A percentile compares a stretch with the other conserved stretches of the same genome.
phyloP scores from a whole-genome alignment of 768 basidiomycete genomes.

The Naganishia vishniacii region DNA sequence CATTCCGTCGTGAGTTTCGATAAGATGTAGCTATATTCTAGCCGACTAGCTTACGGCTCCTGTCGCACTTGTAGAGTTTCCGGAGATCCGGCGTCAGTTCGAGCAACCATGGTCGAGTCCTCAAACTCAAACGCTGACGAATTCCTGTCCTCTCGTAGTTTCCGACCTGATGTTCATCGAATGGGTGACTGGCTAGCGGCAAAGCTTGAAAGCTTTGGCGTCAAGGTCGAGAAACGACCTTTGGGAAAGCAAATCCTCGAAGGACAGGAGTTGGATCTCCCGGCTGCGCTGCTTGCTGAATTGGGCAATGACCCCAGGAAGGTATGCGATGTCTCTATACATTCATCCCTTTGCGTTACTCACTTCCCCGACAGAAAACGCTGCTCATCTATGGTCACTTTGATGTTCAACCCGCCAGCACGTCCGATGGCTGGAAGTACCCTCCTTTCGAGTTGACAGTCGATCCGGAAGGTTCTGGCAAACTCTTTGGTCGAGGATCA shows the following conservation, averaged over 20 bases:
- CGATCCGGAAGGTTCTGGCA: constrained; percentile 54
- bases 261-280: constrained; percentile 66
- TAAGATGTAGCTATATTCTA: no score
- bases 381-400: constrained; percentile 90
- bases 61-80: constrained; percentile 46
- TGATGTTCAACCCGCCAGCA: constrained; percentile 74
- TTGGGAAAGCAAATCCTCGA: constrained; percentile 71
- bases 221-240: constrained; percentile 65
- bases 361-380: constrained; percentile 59
- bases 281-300: constrained; percentile 74
- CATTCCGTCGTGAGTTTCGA: constrained; percentile 62
- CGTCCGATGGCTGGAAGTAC: constrained; percentile 77
- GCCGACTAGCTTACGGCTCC: no score
- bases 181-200: constrained; percentile 80
- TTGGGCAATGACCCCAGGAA: constrained; percentile 79
- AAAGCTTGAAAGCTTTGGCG: constrained; percentile 71
- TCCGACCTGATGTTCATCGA: constrained; percentile 68
- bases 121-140: background rate
- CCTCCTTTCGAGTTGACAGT: constrained; percentile 72
- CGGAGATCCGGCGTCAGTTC: constrained; percentile 44
- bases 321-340: constrained; percentile 28
- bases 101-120: background rate
- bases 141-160: constrained; percentile 43
- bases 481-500: constrained; percentile 77
- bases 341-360: background rate